Evolutionary conservation across 139 green algal species (phyloP).

Genomic region (Chlorella sp.): DNA sequence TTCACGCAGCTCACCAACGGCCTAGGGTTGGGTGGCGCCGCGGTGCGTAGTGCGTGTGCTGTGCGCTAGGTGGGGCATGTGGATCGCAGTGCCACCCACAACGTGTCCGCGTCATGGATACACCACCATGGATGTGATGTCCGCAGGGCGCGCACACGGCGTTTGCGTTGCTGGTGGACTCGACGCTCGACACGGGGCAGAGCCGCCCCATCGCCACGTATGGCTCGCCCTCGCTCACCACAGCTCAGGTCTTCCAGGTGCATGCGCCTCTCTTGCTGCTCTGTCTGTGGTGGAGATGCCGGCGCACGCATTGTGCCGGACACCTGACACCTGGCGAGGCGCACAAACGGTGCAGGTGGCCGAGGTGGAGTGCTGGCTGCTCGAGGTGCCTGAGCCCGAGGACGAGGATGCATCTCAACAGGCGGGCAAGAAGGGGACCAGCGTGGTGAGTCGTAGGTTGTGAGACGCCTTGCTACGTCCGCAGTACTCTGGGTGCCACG

Average conservation of each 20-base stretch:
- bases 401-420: too few species aligned
- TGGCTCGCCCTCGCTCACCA: conserved; percentile 15
- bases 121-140: neutral
- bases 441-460: neutral
- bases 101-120: neutral
- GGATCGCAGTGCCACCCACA: too few species aligned
- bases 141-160: conserved; percentile 21
- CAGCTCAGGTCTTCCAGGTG: conserved; percentile 36
- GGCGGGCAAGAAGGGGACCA: neutral
- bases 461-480: too few species aligned
- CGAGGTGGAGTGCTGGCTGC: conserved; percentile 41
- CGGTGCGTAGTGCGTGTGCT: too few species aligned
- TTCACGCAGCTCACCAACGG: conserved; percentile 52
- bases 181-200: conserved; percentile 44
- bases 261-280: neutral
- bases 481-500: too few species aligned
- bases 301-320: too few species aligned
- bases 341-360: conserved; percentile 29
- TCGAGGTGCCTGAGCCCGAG: conserved; percentile 28
- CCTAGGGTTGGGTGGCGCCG: conserved; percentile 36
- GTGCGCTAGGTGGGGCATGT: too few species aligned
- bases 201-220: conserved; percentile 42
- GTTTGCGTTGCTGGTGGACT: conserved; percentile 50
- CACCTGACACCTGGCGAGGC: too few species aligned
- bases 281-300: neutral